Evolutionary conservation across 257 asterid species (phyloP), one percentile per base, ranked within the genome.

Genomic region (Jacaranda mimosifolia): DNA sequence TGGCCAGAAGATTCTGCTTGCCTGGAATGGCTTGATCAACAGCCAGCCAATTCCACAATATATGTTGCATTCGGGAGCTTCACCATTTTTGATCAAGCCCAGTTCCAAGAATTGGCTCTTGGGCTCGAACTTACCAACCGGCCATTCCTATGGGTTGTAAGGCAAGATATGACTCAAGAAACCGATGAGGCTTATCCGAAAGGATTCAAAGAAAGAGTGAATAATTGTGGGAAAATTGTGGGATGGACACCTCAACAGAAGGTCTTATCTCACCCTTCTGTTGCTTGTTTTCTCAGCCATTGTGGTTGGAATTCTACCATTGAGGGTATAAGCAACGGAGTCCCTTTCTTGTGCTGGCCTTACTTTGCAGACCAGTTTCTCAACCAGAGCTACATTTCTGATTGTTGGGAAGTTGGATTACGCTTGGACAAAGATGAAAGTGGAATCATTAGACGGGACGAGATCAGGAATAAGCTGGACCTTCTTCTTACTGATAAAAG

Each of bases 291-390:
- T 66, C 5, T 90, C 2, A 85, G 89, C 64, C 96, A 90, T 42
- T 86, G 96, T 36, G 96, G 96, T 2, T 88, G 93, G 91, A 90
- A 88, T 74, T 90, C 92, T 4, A 85, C 88, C 0, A 4, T 86
- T 7, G 92, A 88, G 67, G 68, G 92, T 14, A 48, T 86, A 1
- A 84, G 87, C 76, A 88, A 78, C 38, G 95, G 91, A 6, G 64
- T 88, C 12, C 91, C 93, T 18, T 58, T 88, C 70, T 70, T 88
- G 38, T 88, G 89, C 52, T 88, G 96, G 92, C 96, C 95, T 5
- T 88, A 85, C 72, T 88, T 85, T 17, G 89, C 86, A 0, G 96
- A 90, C 63, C 96, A 86, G 70, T 74, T 82, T 6, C 68, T 82
- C 4, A 85, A 90, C 66, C 77, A 79, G 76, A 80, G 79, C 35